Percentiles rank a stretch among this genome's conserved stretches.
Conservation (phyloP, 768 basidiomycete species). For the Serendipita indica region DNA sequence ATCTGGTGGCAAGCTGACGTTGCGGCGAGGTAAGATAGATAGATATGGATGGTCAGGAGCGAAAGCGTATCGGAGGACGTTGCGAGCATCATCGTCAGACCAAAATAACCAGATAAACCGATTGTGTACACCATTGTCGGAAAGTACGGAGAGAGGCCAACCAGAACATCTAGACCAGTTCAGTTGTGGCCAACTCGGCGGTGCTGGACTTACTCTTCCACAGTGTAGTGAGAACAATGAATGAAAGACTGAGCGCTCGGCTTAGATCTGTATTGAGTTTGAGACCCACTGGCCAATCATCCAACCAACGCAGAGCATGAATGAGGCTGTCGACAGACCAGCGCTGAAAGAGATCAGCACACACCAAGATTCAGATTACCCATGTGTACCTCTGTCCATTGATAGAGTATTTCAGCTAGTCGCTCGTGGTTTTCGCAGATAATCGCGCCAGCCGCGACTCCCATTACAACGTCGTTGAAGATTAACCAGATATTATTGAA, state of each 20-base stretch:
- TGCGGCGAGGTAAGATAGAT: constrained; percentile 50
- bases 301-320: constrained; percentile 59
- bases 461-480: constrained; percentile 80
- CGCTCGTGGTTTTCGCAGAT: constrained; percentile 46
- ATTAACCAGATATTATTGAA: constrained; percentile 88
- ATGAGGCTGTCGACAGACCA: constrained; percentile 36
- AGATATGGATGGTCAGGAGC: constrained; percentile 56
- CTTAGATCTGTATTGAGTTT: constrained; percentile 96
- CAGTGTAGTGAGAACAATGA: constrained; percentile 44
- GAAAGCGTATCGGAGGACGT: constrained; percentile 50
- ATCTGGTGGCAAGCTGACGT: constrained; percentile 46
- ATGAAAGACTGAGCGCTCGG: constrained; percentile 58
- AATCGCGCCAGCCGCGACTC: constrained; percentile 54
- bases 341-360: constrained; percentile 15
- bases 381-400: neutral
- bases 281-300: constrained; percentile 89
- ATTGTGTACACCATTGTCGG: constrained; percentile 12
- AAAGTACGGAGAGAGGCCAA: constrained; percentile 21
- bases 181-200: constrained; percentile 11
- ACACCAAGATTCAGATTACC: neutral
- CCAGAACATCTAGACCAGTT: constrained; percentile 17
- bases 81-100: constrained; percentile 48
- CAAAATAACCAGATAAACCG: constrained; percentile 19
- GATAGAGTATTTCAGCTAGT: constrained; percentile 21
- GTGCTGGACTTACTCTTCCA: constrained; percentile 52